A percentile compares a stretch with the other conserved stretches of the same genome.
These are phyloP conservation scores for Candida tetrigidarum DNA, from an alignment of 1,139 yeast genomes.

Conservation along the genomic window DNA sequence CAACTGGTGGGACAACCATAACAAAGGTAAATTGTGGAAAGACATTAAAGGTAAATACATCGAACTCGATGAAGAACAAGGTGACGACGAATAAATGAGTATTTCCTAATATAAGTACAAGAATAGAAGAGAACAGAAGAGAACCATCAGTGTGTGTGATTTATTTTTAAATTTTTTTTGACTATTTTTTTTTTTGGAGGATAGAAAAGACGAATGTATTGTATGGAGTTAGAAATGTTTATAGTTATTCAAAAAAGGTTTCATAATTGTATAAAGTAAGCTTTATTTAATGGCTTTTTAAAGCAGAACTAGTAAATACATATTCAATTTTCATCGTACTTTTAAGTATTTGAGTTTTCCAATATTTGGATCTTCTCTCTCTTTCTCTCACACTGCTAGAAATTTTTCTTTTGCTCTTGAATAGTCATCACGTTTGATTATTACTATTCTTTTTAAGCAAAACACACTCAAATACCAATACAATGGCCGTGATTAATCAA, in stretches of 20 bases:
- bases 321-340: too few species aligned
- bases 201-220: neutral
- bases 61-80: conserved; percentile 61
- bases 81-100: conserved; percentile 39
- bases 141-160: neutral
- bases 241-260: neutral
- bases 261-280: neutral
- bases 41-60: conserved; percentile 76
- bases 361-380: neutral
- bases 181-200: neutral
- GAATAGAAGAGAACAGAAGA: neutral
- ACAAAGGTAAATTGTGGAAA: conserved; percentile 97
- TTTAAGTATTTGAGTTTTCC: too few species aligned
- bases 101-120: neutral
- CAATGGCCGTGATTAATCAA: conserved; percentile 72
- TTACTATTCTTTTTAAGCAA: neutral
- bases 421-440: neutral
- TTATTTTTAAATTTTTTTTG: neutral
- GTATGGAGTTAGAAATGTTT: neutral
- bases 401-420: neutral
- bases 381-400: neutral
- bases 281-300: neutral
- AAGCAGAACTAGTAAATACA: neutral
- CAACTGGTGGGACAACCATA: conserved; percentile 82
- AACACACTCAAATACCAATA: too few species aligned